Conservation (phyloP, 768 basidiomycete genomes). For the Clathrus columnatus region DNA sequence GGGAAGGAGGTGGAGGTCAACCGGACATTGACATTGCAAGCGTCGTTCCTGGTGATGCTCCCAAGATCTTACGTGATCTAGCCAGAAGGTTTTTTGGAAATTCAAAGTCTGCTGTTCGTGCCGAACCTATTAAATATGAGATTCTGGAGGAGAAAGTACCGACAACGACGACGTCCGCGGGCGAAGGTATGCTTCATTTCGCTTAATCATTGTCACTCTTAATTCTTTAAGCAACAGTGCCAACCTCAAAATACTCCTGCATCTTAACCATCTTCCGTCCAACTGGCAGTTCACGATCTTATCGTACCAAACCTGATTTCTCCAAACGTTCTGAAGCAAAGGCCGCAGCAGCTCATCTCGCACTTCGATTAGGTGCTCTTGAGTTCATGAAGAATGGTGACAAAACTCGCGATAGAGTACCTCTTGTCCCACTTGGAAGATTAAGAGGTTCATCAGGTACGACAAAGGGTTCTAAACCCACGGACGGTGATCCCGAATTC, state of each 20-base stretch:
- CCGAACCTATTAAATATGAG: conserved; percentile 38
- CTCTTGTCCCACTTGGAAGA: conserved; percentile 21
- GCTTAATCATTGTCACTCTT: not conserved
- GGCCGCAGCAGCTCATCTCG: conserved; percentile 39
- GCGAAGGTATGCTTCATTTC: conserved; percentile 25
- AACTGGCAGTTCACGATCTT: conserved; percentile 41
- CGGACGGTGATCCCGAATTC: no score
- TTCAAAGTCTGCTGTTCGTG: not conserved
- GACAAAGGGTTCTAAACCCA: no score
- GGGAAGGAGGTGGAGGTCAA: not conserved
- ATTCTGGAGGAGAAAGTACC: conserved; percentile 29
- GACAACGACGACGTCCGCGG: conserved; percentile 14
- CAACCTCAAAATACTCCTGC: conserved; percentile 43
- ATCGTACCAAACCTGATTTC: conserved; percentile 40
- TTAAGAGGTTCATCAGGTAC: not conserved
- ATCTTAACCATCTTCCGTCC: conserved; percentile 54
- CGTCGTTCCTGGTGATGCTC: conserved; percentile 13
- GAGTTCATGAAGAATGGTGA: conserved; percentile 47
- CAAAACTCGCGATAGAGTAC: conserved; percentile 27
- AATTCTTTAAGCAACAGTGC: not conserved
- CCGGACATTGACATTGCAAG: not conserved
- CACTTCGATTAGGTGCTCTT: conserved; percentile 51
- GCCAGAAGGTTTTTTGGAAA: conserved; percentile 36
- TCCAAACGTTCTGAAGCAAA: conserved; percentile 46
- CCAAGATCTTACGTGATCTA: conserved; percentile 33